Evolutionary conservation across 495 filamentous ascomycete species (phyloP), one percentile per base, ranked within the genome.

Genomic region (Penicillium turbatum): DNA sequence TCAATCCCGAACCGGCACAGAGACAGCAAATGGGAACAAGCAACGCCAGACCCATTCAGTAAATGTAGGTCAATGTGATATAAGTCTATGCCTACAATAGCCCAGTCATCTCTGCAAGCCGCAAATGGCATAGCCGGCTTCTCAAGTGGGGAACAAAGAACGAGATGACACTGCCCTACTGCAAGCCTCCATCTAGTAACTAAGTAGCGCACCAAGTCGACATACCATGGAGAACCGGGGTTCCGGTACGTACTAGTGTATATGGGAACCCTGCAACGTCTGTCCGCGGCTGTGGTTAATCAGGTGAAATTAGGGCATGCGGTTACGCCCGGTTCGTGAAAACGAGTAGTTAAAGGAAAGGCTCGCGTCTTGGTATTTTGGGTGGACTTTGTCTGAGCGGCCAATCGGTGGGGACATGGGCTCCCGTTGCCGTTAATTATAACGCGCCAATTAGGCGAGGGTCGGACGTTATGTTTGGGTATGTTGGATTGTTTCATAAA

Each of bases 321-420:
- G 31, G 5, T 37, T 11, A 36, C 13, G 13, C 38, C 49, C 27
- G 36, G 12, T 51, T 60, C 62, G 62, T 60, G 56, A 45, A 62
- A 60, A 53, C 51, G 26, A 48, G 45, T 56, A 35, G 34, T 46
- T 57, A 55, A 29, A 35, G 62, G 60, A 65, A 65, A 65, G 62
- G 62, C 56, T 59, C 62, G 56, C 51, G 62, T 53, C 59, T 60
- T 60, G 59, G 55, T 51, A 48, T 45, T 19, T 17, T 31, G 31
- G 32, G 30, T 12, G 12, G 11, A 26, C 13, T 34, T 24, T 32
- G 44, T 39, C 13, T 47, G 15, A 27, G 26, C 29, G 35, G 37
- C 47, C 54, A 61, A 61, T 57, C 48, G 40, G 34, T 12, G 29
- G 13, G 30, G 2, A 41, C 12, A 19, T 47, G 45, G 47, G 27